Evolutionary conservation across 441 rosid species (phyloP), one percentile per base, ranked within the genome.

Genomic region (Populus hybrid): DNA sequence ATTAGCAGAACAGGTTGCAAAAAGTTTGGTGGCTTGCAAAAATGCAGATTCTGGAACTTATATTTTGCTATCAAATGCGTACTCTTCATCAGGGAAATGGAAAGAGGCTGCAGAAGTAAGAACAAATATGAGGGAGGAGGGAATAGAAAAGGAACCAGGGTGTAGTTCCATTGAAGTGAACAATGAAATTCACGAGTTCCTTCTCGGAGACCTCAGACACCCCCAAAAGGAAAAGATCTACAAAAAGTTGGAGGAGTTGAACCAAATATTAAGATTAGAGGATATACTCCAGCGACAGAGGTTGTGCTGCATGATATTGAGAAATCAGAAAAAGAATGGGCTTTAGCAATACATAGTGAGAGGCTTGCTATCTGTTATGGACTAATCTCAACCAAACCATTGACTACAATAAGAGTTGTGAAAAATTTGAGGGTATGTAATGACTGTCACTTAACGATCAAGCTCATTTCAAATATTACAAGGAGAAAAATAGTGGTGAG

Each of bases 71-170:
- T 89, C 97, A 34, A 94, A 89, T 78, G 84, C 88, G 79, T 92
- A 94, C 73, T 81, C 93, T n/a, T 91, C 86, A 57, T 80, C 84
- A 4, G 78, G 79, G 46, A 84, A 90, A 70, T 79, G 83, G 79
- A 86, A 91, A 23, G 96, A 94, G 40, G 77, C 87, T 35, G 71
- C 81, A 61, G 86, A 82, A 81, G 83, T 92, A 30, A 85, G 98
- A 78, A 80, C 81, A 40, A 89, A 92, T 91, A 92, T 92, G 96
- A 90, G 88, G 79, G 85, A 82, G 42, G 77, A 75, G 75, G 85
- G 88, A 72, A 88, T 94, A n/a, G 88, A 78, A 84, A 94, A 94
- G 86, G 89, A 89, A 80, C 97, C 97, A 26, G 97, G 98, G 18
- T 90, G 88, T 79, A 94, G 98, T 81, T 88, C 89, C 63, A 84